Base-by-base conservation (phyloP, 2,329 filamentous ascomycete genomes). In the Sordariomycetes sp. region DNA sequence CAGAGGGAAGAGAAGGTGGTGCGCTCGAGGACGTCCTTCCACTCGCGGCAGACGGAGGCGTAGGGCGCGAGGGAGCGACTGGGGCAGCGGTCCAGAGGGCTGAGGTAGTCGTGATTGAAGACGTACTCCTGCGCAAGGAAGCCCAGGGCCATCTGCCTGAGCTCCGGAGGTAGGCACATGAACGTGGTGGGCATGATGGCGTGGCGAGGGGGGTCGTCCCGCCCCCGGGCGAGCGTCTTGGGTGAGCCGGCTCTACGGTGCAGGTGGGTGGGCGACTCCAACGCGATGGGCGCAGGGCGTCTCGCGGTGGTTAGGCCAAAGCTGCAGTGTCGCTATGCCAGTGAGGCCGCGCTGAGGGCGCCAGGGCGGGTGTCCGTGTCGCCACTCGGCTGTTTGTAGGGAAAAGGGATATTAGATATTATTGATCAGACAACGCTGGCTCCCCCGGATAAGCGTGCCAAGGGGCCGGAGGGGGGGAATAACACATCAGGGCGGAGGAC, bases 21-120 rank as follows among this genome's bases (percentile, higher is more conserved):
- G 17, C 54, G 28, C 48, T 61, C 60, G 24, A 61, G 28, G 17
- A 61, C 56, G 28, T 52, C 24, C 32, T 58, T 56, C 57, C 57
- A 61, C 51, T 61, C 60, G 5, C 45, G 52, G 51, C 56, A 57
- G 39, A 61, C 57, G 39, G 57, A 54, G 32, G 60, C 56, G 32
- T 59, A 59, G 22, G 53, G 36, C 15, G 56, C 59, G 15, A 59
- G 56, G 5, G 25, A 17, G 6, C 28, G 32, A 10, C n/a, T 22
- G 10, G 45, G n/a, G 10, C n/a, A 20, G 4, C 20, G n/a, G 10
- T 22, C n/a, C n/a, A 22, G 20, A 5, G 42, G 36, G 17, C 36
- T 48, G 17, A 22, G 45, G 22, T 50, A 20, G 20, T 22, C 45
- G 45, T 22, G 45, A n/a, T 22, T 22, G 10, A 22, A 22, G 45